Base-by-base conservation (phyloP, 768 basidiomycete species). In the Calocera viscosa region DNA sequence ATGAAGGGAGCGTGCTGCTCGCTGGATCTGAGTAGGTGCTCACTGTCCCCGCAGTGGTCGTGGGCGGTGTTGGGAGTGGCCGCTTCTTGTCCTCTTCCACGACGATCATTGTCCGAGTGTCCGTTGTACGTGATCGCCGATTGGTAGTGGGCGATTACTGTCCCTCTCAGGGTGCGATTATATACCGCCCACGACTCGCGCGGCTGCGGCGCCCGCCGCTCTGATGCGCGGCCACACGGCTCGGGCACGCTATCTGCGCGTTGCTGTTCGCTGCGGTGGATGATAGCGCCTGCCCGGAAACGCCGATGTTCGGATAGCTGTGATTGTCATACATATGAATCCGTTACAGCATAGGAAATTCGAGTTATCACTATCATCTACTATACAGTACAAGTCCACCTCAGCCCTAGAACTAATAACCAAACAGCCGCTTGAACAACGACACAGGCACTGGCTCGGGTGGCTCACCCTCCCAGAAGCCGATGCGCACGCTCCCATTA, bases 401-500 rank as follows among this genome's bases (percentile, higher is more conserved):
- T 12, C 53, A 32, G 7, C 30, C 26, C 24, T 60, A n/a, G n/a
- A n/a, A n/a, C n/a, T n/a, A n/a, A n/a, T 26, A 60, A 8, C 53
- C 53, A 60, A 60, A 60, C 30, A 60, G 53, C 26, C 53, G 53
- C 53, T 60, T 60, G 22, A 60, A 60, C 14, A 60, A 60, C 7
- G 14, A 11, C 2, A 22, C 53, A 3, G 14, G 11, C 53, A 28
- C 7, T 14, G 5, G 35, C 53, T 60, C 53, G 14, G 19, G 7
- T 5, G 53, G 53, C 53, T 60, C 53, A 8, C 53, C 53, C 30
- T 60, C 53, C 53, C 53, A 60, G 53, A 60, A 60, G 7, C 53
- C 53, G 10, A 60, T 32, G 14, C 30, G 11, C 53, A 60, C 53
- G 53, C 53, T 60, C 2, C 53, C 53, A 32, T 60, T 60, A 26